Percentiles rank a stretch among this genome's conserved stretches.
Evolutionary conservation across 2,329 filamentous ascomycete species (phyloP).

Genomic region (Chrysosporium keratinophilum): DNA sequence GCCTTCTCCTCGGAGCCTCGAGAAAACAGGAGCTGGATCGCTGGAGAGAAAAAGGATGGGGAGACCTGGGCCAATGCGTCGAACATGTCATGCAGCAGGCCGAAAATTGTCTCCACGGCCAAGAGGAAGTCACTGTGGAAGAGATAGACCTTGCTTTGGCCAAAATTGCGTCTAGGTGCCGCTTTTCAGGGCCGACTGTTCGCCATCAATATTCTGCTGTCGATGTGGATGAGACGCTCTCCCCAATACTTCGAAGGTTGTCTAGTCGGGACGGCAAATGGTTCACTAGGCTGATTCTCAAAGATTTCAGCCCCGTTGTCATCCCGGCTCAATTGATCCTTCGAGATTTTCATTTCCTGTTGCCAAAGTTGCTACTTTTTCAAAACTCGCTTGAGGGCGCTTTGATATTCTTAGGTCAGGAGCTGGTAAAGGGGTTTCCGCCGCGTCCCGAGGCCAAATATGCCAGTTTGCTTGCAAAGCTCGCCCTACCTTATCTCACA

Average conservation of each 20-base stretch:
- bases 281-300: conserved; percentile 71
- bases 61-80: conserved; percentile 63
- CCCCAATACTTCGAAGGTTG: conserved; percentile 49
- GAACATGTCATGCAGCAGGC: conserved; percentile 54
- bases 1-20: conserved; percentile 53
- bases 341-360: conserved; percentile 53
- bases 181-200: conserved; percentile 59
- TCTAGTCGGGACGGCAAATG: conserved; percentile 69
- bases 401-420: conserved; percentile 41
- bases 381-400: conserved; percentile 58
- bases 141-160: conserved; percentile 59
- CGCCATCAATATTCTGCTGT: conserved; percentile 33
- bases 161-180: conserved; percentile 55
- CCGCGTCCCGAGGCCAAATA: conserved; percentile 26
- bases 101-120: conserved; percentile 36
- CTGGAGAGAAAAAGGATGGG: conserved; percentile 50
- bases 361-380: conserved; percentile 60
- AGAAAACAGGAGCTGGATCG: conserved; percentile 52
- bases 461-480: conserved; percentile 22
- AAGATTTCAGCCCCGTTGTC: conserved; percentile 58
- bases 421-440: conserved; percentile 30
- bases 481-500: conserved; percentile 38
- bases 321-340: conserved; percentile 50
- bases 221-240: conserved; percentile 41
- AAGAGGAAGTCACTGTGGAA: conserved; percentile 51